phyloP scores from a whole-genome alignment of 495 filamentous ascomycete species.

The Staphylotrichum longicolle region DNA sequence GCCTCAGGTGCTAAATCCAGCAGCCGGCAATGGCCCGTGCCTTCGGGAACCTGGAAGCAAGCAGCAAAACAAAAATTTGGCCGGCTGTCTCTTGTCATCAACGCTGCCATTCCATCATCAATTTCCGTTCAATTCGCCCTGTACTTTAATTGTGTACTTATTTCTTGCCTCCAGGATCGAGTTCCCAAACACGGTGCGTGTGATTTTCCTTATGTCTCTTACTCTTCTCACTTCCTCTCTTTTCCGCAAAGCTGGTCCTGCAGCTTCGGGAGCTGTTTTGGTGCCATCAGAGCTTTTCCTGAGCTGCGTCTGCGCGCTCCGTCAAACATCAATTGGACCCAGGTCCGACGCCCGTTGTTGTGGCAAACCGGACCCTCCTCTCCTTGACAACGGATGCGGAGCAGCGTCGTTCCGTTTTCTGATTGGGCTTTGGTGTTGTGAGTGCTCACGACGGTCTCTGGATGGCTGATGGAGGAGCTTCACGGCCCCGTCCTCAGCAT shows the following conservation, averaged over 20 bases:
- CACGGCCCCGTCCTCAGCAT: no score
- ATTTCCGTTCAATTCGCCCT: conserved; percentile 26
- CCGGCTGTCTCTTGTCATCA: neutral
- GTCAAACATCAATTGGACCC: no score
- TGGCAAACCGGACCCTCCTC: no score
- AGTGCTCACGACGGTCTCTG: no score
- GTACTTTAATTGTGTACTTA: conserved; percentile 26
- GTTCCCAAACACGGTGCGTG: conserved; percentile 17
- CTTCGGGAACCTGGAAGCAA: neutral
- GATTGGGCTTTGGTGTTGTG: no score
- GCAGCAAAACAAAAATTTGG: conserved; percentile 16
- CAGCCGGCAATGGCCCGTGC: no score
- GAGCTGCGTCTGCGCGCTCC: neutral
- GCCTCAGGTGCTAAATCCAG: no score
- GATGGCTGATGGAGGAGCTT: no score
- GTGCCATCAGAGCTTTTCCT: neutral
- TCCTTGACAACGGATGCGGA: no score
- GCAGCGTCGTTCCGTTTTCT: no score
- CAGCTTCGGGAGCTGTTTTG: neutral
- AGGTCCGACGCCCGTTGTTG: no score
- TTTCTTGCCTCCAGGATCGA: neutral
- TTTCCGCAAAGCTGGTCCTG: neutral
- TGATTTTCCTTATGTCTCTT: neutral
- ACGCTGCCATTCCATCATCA: conserved; percentile 2
- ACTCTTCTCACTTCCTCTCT: neutral